Conservation (phyloP, 108 stramenopile species). For the Stephanodiscus minutulus region DNA sequence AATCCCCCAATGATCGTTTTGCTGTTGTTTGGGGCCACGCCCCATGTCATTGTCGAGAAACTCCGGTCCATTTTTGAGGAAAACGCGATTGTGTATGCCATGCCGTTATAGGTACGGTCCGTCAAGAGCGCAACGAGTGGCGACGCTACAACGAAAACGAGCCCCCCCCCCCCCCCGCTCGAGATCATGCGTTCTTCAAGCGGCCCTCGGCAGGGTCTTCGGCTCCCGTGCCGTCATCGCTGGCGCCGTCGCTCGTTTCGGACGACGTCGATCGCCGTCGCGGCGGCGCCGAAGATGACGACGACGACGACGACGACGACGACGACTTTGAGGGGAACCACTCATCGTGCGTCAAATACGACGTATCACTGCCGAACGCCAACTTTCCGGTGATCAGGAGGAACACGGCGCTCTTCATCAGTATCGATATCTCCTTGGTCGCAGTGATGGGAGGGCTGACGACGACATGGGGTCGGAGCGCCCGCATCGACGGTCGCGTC, state of each 20-base stretch:
- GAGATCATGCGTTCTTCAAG: not conserved
- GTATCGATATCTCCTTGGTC: not conserved
- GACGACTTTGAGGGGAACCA: not conserved
- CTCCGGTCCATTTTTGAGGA: not conserved
- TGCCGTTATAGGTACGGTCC: not conserved
- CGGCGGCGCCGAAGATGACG: no score
- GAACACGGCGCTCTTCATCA: conserved; percentile 1
- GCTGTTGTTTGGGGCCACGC: no score
- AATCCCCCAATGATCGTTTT: no score
- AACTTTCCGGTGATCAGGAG: conserved; percentile 4
- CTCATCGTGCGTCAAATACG: not conserved
- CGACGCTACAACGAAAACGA: not conserved
- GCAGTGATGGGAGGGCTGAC: not conserved
- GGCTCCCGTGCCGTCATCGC: not conserved
- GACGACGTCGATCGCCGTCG: not conserved
- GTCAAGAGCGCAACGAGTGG: not conserved
- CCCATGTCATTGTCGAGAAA: no score
- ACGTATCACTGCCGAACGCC: conserved; percentile 2
- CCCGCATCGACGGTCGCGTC: not conserved
- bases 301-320: not conserved
- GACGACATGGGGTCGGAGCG: not conserved
- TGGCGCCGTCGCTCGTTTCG: no score
- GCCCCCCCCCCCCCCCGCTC: not conserved
- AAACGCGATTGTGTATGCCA: not conserved
- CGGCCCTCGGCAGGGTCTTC: not conserved